Evolutionary conservation across 2,329 filamentous ascomycete genomes (phyloP).

Genomic region (Fusarium abutilonis): DNA sequence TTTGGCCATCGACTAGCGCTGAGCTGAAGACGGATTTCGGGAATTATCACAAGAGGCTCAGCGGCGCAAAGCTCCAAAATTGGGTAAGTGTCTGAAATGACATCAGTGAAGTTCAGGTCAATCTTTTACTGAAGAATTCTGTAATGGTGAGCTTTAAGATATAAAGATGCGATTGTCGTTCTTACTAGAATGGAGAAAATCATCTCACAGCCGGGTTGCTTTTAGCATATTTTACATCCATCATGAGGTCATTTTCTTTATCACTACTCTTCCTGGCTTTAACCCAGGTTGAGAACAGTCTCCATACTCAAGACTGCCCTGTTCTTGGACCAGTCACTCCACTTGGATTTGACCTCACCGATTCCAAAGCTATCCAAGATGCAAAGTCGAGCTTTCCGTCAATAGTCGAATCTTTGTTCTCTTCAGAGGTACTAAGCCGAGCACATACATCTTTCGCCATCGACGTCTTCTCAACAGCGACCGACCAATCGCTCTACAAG

Average conservation of each 20-base stretch:
- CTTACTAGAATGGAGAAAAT: too few species aligned
- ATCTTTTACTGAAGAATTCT: neutral
- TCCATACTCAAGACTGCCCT: conserved; percentile 1
- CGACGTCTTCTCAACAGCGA: conserved; percentile 34
- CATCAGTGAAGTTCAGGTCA: too few species aligned
- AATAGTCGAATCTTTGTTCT: neutral
- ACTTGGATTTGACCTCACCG: neutral
- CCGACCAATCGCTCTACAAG: conserved; percentile 30
- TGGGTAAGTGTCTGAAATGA: neutral
- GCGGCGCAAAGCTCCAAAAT: neutral
- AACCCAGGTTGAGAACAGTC: neutral
- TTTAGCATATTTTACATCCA: neutral
- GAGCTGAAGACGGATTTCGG: conserved; percentile 1
- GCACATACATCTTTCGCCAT: conserved; percentile 17
- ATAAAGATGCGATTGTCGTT: neutral
- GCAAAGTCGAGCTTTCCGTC: neutral
- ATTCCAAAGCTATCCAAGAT: neutral
- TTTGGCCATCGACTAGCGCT: neutral
- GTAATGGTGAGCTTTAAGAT: neutral
- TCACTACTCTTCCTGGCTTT: neutral
- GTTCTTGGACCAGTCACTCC: conserved; percentile 2
- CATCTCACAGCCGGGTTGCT: neutral
- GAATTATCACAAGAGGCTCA: neutral
- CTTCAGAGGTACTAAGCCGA: neutral
- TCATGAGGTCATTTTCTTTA: neutral